These are phyloP conservation scores for Vigna nakashimae DNA, from an alignment of 306 rosid species.

Conservation along the genomic window DNA sequence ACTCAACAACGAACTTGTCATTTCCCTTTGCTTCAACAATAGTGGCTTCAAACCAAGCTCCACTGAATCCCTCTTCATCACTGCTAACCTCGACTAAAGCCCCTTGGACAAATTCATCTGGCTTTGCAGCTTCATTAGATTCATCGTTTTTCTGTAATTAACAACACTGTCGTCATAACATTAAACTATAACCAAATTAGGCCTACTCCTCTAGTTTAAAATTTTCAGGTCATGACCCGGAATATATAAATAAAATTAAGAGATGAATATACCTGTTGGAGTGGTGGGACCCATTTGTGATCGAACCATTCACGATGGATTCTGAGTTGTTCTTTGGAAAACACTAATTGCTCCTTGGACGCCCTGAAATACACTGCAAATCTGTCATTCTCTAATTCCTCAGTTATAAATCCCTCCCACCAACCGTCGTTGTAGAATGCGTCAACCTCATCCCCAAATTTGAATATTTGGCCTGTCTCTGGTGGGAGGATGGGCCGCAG, in stretches of 20 bases:
- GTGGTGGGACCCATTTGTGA: slow-evolving; percentile 54
- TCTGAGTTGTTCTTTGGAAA: slow-evolving; percentile 52
- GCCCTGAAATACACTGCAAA: slow-evolving; percentile 58
- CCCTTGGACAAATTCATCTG: slow-evolving; percentile 46
- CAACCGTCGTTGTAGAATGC: slow-evolving; percentile 67
- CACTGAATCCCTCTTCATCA: slow-evolving; percentile 77
- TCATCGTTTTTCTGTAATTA: slow-evolving; percentile 9
- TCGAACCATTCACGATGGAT: slow-evolving; percentile 64
- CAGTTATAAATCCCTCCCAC: slow-evolving; percentile 65
- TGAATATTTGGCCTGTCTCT: slow-evolving; percentile 42
- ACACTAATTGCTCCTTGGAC: slow-evolving; percentile 58
- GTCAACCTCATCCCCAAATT: slow-evolving; percentile 66
- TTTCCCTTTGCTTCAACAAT: slow-evolving; percentile 46
- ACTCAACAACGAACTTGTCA: slow-evolving; percentile 52
- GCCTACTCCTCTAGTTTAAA: neutral
- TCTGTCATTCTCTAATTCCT: slow-evolving; percentile 42
- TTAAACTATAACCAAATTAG: slow-evolving; percentile 7
- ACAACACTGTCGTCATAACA: neutral
- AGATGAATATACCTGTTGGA: slow-evolving; percentile 10
- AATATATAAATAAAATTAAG: neutral
- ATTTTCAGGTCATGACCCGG: neutral
- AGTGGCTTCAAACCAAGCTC: slow-evolving; percentile 75
- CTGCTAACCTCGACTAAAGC: slow-evolving; percentile 65
- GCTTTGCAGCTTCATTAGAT: slow-evolving; percentile 21
- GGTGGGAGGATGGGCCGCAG: slow-evolving; percentile 59